Percentiles rank a stretch among this genome's conserved stretches.
These are phyloP conservation scores for Thalia dealbata DNA, from an alignment of 176 grass and related monocot genomes.

Conservation along the genomic window DNA sequence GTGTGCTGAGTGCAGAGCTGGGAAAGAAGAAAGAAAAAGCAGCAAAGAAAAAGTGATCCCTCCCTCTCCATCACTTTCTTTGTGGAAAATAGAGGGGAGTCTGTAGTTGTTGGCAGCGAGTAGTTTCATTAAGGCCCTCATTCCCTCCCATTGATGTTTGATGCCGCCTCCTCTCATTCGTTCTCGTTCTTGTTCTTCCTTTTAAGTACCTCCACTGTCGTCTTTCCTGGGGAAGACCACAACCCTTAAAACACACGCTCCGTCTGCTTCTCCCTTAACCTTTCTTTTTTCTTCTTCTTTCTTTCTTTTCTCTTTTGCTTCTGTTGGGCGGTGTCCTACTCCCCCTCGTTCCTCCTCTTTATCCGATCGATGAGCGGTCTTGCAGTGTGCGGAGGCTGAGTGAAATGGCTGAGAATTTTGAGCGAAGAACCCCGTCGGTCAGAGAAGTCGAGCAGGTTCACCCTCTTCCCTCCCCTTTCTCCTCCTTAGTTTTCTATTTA, in stretches of 20 bases:
- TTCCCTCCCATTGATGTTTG: too few relatives aligned
- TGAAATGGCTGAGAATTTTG: conserved; percentile 57
- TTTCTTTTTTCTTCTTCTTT: conserved; percentile 23
- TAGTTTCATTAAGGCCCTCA: not conserved
- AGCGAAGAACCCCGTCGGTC: conserved; percentile 37
- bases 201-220: conserved; percentile 30
- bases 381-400: conserved; percentile 10
- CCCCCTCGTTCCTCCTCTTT: conserved; percentile 34
- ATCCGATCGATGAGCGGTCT: conserved; percentile 26
- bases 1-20: not conserved
- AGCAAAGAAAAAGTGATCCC: conserved; percentile 7
- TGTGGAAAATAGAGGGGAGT: not conserved
- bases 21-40: conserved; percentile 8
- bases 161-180: not conserved
- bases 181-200: conserved; percentile 19
- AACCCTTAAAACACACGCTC: conserved; percentile 1
- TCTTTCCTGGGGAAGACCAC: conserved; percentile 44
- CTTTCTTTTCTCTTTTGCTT: conserved; percentile 27
- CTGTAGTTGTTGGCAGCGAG: not conserved
- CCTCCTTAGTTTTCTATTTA: not conserved
- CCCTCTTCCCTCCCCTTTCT: not conserved
- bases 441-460: conserved; percentile 59
- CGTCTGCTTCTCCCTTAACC: conserved; percentile 15
- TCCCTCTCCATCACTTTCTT: conserved; percentile 24
- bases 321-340: conserved; percentile 48